These are phyloP conservation scores for Spergularia marina DNA, from an alignment of 148 eudicot genomes.

Conservation along the genomic window DNA sequence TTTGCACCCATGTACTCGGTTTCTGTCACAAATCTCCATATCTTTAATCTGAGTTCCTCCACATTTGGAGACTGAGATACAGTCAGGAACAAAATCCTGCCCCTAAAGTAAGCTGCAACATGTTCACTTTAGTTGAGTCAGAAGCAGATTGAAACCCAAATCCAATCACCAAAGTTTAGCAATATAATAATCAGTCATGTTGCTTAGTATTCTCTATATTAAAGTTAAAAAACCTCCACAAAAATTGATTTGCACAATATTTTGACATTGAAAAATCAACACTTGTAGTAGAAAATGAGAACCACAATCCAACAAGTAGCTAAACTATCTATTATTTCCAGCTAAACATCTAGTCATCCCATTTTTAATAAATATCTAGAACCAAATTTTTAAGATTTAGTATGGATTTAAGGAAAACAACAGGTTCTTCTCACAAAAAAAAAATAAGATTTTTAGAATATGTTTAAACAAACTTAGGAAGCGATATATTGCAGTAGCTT, in stretches of 20 bases:
- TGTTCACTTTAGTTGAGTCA: constrained; percentile 1
- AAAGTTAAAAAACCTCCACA: background rate
- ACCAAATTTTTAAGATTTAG: too few relatives aligned
- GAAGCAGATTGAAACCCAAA: background rate
- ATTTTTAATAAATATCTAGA: background rate
- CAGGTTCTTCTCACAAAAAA: too few relatives aligned
- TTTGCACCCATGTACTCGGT: constrained; percentile 27
- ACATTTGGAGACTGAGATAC: constrained; percentile 85
- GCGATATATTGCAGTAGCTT: too few relatives aligned
- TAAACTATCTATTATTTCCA: background rate
- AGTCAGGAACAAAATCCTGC: constrained; percentile 55
- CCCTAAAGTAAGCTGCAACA: constrained; percentile 54
- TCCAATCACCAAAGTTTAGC: constrained; percentile 9
- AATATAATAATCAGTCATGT: constrained; percentile 5
- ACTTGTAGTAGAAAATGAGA: background rate
- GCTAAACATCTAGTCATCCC: background rate
- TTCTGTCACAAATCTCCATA: constrained; percentile 54
- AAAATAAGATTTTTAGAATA: too few relatives aligned
- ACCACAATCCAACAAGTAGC: background rate
- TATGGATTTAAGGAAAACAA: too few relatives aligned
- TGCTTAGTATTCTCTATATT: constrained; percentile 11
- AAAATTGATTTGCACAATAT: background rate
- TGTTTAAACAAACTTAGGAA: too few relatives aligned
- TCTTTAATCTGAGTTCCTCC: constrained; percentile 51
- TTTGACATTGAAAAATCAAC: background rate